Evolutionary conservation across 495 filamentous ascomycete genomes (phyloP).

Genomic region (Melanomma pulvis-pyrius): DNA sequence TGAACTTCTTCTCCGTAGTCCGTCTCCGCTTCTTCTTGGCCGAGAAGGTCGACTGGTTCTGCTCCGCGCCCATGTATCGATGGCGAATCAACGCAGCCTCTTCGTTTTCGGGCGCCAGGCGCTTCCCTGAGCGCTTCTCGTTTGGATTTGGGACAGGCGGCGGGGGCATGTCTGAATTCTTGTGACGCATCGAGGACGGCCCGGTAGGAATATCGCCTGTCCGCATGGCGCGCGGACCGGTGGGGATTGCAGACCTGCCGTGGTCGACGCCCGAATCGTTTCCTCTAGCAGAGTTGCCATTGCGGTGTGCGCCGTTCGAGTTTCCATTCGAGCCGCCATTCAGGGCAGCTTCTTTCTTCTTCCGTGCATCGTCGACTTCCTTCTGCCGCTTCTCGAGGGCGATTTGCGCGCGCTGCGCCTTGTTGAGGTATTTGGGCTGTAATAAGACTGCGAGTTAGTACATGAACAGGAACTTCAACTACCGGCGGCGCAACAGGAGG

Average conservation of each 20-base stretch:
- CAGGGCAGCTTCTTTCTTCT: conserved; percentile 58
- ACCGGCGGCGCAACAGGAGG: background rate
- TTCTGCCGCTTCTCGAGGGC: conserved; percentile 83
- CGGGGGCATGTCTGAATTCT: conserved; percentile 58
- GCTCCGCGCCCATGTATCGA: conserved; percentile 90
- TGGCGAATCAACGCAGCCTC: conserved; percentile 78
- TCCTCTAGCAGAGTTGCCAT: conserved; percentile 23
- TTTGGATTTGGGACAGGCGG: conserved; percentile 54
- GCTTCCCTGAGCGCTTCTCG: conserved; percentile 51
- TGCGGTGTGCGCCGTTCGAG: conserved; percentile 24
- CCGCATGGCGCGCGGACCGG: conserved; percentile 78
- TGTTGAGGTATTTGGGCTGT: conserved; percentile 89
- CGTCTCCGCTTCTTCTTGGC: conserved; percentile 95
- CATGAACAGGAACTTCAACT: conserved; percentile 34
- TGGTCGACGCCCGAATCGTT: conserved; percentile 17
- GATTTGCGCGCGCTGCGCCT: conserved; percentile 82
- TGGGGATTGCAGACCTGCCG: conserved; percentile 57
- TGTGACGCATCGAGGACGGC: conserved; percentile 56
- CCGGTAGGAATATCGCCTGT: conserved; percentile 56
- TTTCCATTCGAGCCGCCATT: conserved; percentile 41
- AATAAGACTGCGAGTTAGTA: conserved; percentile 36
- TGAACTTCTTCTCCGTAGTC: conserved; percentile 96
- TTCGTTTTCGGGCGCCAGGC: conserved; percentile 67
- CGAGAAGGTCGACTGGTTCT: conserved; percentile 85
- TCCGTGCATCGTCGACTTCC: conserved; percentile 72